These are phyloP conservation scores for Trifolium dubium DNA, from an alignment of 306 rosid genomes.

Conservation along the genomic window DNA sequence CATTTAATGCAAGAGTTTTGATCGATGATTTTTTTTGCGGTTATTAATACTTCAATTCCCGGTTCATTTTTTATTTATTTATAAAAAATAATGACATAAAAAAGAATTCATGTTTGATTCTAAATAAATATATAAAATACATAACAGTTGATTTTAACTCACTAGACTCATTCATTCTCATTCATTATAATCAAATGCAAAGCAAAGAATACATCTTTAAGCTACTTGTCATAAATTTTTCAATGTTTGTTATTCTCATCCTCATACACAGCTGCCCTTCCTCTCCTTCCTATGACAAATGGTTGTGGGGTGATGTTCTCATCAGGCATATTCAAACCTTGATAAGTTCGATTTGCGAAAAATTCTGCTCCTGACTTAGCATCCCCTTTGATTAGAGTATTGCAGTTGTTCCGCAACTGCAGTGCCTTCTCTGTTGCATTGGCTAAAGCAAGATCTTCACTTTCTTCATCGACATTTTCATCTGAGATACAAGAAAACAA, in stretches of 20 bases:
- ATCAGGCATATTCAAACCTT: conserved; percentile 64
- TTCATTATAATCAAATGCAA: conserved; percentile 4
- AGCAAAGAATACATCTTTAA: background rate
- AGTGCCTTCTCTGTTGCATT: conserved; percentile 72
- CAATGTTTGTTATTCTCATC: conserved; percentile 53
- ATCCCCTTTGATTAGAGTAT: conserved; percentile 54
- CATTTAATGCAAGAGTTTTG: background rate
- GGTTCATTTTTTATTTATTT: background rate
- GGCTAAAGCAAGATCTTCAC: conserved; percentile 60
- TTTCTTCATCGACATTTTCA: conserved; percentile 63
- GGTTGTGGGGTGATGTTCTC: conserved; percentile 60
- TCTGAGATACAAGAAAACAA: conserved; percentile 15
- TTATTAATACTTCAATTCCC: background rate
- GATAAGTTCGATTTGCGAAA: conserved; percentile 72
- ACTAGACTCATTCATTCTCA: conserved; percentile 4
- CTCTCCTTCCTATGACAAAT: conserved; percentile 65
- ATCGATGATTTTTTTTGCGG: background rate
- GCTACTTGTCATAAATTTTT: background rate
- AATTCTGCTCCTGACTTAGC: conserved; percentile 83
- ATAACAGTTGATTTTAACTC: background rate
- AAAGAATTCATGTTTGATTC: background rate
- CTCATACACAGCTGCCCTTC: conserved; percentile 72
- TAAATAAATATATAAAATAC: background rate
- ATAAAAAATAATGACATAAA: no score
- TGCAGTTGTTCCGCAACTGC: conserved; percentile 62